Evolutionary conservation across 2,329 filamentous ascomycete species (phyloP).

Genomic region (Ophiocordyceps unilateralis): DNA sequence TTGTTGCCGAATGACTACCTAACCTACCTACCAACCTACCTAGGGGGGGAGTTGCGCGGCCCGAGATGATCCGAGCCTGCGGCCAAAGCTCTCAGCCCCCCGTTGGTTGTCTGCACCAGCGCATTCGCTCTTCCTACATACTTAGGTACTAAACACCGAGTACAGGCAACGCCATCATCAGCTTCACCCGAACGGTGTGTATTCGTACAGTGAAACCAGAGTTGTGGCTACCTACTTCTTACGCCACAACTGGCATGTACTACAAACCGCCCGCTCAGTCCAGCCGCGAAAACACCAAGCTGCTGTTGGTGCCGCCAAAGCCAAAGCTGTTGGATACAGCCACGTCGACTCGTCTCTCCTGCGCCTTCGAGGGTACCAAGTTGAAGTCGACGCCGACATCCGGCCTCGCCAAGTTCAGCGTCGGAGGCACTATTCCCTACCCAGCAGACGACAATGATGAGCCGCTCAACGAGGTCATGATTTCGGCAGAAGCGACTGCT

Average conservation of each 20-base stretch:
- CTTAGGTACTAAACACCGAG: too few species aligned
- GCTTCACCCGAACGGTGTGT: too few species aligned
- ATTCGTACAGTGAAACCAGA: too few species aligned
- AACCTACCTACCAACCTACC: too few species aligned
- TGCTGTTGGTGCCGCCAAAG: conserved; percentile 92
- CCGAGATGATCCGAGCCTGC: neutral
- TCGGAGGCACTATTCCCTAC: conserved; percentile 68
- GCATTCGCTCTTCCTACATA: too few species aligned
- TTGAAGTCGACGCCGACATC: conserved; percentile 63
- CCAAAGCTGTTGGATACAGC: conserved; percentile 92
- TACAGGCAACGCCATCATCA: too few species aligned
- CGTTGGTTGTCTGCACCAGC: too few species aligned
- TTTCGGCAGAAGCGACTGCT: conserved; percentile 12
- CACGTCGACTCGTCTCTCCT: conserved; percentile 52
- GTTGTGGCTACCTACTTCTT: too few species aligned
- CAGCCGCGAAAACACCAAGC: conserved; percentile 50
- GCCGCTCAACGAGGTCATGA: neutral
- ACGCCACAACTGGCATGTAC: too few species aligned
- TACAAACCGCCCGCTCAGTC: neutral
- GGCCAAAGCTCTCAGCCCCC: too few species aligned
- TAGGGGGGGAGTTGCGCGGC: neutral
- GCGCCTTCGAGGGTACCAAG: conserved; percentile 58
- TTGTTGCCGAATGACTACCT: too few species aligned
- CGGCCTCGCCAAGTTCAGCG: conserved; percentile 58
- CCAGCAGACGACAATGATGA: neutral